These are phyloP conservation scores for Mycosarcoma maydis DNA, from an alignment of 1,284 basidiomycete species.

Conservation along the genomic window DNA sequence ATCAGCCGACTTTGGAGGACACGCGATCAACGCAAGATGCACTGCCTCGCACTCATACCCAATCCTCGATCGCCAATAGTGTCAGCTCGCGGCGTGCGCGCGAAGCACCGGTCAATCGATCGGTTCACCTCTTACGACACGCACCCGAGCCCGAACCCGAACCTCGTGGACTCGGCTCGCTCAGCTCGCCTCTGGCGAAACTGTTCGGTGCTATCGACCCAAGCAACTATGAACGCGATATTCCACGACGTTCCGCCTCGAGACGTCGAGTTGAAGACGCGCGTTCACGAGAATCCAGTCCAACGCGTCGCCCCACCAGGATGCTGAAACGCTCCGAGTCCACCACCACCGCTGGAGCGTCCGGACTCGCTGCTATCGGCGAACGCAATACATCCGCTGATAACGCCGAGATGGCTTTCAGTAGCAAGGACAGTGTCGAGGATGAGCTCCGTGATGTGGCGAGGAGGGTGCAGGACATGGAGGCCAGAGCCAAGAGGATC, in stretches of 20 bases:
- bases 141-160: conserved; percentile 29
- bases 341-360: neutral
- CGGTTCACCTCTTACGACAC: conserved; percentile 14
- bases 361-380: conserved; percentile 3
- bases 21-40: conserved; percentile 5
- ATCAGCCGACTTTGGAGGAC: neutral
- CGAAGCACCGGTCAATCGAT: conserved; percentile 11
- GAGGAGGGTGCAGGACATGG: conserved; percentile 35
- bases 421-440: conserved; percentile 9
- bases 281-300: conserved; percentile 7
- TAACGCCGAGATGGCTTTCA: neutral
- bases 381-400: neutral
- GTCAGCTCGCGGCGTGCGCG: conserved; percentile 17
- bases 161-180: conserved; percentile 36
- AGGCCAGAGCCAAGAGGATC: conserved; percentile 42
- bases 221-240: conserved; percentile 2
- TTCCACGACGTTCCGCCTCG: neutral
- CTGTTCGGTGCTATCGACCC: conserved; percentile 35
- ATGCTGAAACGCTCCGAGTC: neutral
- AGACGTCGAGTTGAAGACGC: conserved; percentile 1
- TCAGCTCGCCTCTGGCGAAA: conserved; percentile 39
- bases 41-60: conserved; percentile 15
- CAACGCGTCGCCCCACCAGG: conserved; percentile 1
- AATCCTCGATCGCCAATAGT: conserved; percentile 27
- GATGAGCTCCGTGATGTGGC: conserved; percentile 30